Evolutionary conservation across 495 filamentous ascomycete genomes (phyloP), one percentile per base, ranked within the genome.

Genomic region (Aspergillus sclerotiicarbonarius): DNA sequence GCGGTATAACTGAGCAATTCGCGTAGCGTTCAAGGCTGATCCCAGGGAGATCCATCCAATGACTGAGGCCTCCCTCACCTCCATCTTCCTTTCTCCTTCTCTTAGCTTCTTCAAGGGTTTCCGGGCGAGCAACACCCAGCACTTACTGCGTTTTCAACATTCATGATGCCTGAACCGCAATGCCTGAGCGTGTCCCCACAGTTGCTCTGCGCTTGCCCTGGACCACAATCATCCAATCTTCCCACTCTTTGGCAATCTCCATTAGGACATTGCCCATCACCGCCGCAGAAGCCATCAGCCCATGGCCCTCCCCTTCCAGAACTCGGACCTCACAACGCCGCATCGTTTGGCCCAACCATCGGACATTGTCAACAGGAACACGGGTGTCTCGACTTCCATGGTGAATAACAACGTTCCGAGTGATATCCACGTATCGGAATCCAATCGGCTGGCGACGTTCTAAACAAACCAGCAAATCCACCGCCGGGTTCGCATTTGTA

Each of bases 371-470:
- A 16, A 96, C 87, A 0, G 94, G 94, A 10, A 99, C 94, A 15
- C 94, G 82, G 7, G 88, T 92, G 62, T 99, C 94, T 64, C 87
- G 87, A 66, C 85, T 91, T 12, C 94, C 94, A 64, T 99, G 94
- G 62, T 96, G 93, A 57, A 99, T 96, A 21, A 96, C 88, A 1
- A 97, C 90, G 0, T 88, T 82, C 8, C 91, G 83, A 0, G 86
- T 94, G 61, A 98, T 96, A 67, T 99, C 94, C 16, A 96, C 92
- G 64, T 99, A 99, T 30, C 92, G 85, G 73, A 99, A 99, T 0
- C 94, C 94, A 63, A 99, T 96, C 0, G 90, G 86, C 62, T 95
- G 89, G 9, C 89, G 84, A 18, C 95, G 86, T 71, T 99, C 94
- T 13, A 99, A 76, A 67, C 94, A 99, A 10, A 96, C 89, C 2